Conservation (phyloP, 2,329 filamentous ascomycete genomes). For the Rosellinia necatrix region DNA sequence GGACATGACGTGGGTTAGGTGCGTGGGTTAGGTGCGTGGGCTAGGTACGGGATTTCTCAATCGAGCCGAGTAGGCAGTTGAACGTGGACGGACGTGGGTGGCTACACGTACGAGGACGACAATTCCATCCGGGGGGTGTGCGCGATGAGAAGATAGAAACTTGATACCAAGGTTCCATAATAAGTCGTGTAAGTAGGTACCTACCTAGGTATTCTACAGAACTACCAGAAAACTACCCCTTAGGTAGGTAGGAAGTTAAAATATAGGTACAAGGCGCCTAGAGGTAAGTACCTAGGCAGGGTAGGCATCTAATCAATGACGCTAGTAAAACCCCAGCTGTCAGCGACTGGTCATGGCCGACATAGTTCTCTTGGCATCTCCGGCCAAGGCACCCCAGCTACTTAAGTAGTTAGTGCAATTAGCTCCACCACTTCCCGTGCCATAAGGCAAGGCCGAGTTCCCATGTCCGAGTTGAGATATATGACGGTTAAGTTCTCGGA, state of each 20-base stretch:
- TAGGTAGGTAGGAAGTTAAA: background rate
- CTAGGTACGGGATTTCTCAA: background rate
- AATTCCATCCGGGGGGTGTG: background rate
- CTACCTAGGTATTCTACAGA: no score
- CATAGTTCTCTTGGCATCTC: conserved; percentile 8
- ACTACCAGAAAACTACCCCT: no score
- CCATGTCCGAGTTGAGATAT: conserved; percentile 1
- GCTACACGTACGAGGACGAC: background rate
- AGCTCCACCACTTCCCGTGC: no score
- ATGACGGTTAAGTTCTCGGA: conserved; percentile 4
- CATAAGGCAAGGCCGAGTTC: background rate
- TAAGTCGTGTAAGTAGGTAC: no score
- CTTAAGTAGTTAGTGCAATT: no score
- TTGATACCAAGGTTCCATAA: background rate
- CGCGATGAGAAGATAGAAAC: background rate
- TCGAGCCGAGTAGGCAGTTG: background rate
- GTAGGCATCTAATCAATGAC: conserved; percentile 6
- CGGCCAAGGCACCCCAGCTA: no score
- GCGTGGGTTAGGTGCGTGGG: background rate
- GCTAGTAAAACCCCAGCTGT: conserved; percentile 8
- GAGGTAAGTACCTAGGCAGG: background rate
- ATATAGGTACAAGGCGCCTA: background rate
- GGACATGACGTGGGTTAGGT: conserved; percentile 27
- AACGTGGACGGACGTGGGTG: background rate
- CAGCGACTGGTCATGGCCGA: background rate